Evolutionary conservation across 2,329 filamentous ascomycete genomes (phyloP), one percentile per base, ranked within the genome.

Genomic region (Aspergillus arachidicola): DNA sequence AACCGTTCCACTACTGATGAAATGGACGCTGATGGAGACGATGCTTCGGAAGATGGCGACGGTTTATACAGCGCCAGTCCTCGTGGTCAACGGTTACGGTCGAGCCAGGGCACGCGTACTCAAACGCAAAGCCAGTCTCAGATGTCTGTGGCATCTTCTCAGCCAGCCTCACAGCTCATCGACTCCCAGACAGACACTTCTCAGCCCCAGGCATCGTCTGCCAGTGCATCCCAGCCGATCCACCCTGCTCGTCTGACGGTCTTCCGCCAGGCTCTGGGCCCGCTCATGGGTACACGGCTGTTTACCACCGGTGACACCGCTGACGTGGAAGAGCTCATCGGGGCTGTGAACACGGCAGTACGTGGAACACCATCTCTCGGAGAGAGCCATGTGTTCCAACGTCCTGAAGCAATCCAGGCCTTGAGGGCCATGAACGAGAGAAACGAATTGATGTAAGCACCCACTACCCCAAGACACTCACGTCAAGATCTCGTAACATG

Each of bases 361-460:
- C 84, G 86, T 16, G 72, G 60, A 6, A 70, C 71, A 0, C 66
- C 69, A 5, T 79, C 48, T 71, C 79, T 80, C 30, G 85, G 84
- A 5, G 85, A 86, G 9, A 78, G 81, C 46, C 76, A 79, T 16
- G 79, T 83, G 43, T 99, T 97, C 79, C 85, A 83, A 30, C 85
- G 85, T 43, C 82, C 82, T 0, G 95, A 99, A 79, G 92, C 91
- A 0, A 81, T 90, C 62, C 86, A 89, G 76, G 94, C 93, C 51
- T 81, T 99, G 61, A 87, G 87, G 78, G 88, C 86, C 75, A 89
- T 99, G 87, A 90, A 92, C 72, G 89, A 91, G 68, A 83, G 85
- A 71, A 97, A 97, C 77, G 89, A 94, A 82, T 89, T 99, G 74
- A 99, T 99, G 94, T 94, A 82, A 86, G 91, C 88, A 26, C 19